These are phyloP conservation scores for Penicillium sp. DNA, from an alignment of 2,329 filamentous ascomycete species.

Conservation along the genomic window DNA sequence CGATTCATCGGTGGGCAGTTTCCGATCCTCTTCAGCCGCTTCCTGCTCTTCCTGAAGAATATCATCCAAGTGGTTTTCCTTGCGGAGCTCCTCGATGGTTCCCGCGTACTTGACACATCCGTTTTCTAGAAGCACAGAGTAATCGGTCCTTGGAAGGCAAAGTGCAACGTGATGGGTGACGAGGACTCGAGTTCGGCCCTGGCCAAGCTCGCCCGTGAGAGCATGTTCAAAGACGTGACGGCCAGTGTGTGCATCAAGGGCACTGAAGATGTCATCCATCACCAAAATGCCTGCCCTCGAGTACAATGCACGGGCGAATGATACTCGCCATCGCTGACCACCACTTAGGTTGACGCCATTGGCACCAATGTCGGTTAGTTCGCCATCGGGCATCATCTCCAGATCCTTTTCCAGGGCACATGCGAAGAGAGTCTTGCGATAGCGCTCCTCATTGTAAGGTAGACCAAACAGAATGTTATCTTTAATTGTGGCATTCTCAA, in stretches of 20 bases:
- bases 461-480: conserved; percentile 80
- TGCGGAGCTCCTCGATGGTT: conserved; percentile 59
- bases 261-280: conserved; percentile 80
- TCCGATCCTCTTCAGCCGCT: conserved; percentile 45
- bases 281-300: conserved; percentile 75
- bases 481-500: conserved; percentile 76
- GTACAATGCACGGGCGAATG: conserved; percentile 77
- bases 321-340: conserved; percentile 80
- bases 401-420: conserved; percentile 77
- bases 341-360: conserved; percentile 84
- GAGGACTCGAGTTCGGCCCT: conserved; percentile 71
- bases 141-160: conserved; percentile 70
- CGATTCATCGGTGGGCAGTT: conserved; percentile 8
- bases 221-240: conserved; percentile 77
- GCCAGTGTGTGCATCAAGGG: conserved; percentile 79
- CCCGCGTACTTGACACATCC: conserved; percentile 67
- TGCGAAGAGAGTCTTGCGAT: conserved; percentile 68
- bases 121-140: conserved; percentile 71
- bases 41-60: conserved; percentile 44
- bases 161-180: conserved; percentile 79
- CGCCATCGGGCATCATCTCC: conserved; percentile 73
- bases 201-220: conserved; percentile 68
- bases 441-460: conserved; percentile 68
- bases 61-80: conserved; percentile 43
- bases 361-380: conserved; percentile 77